These are phyloP conservation scores for Rhizomucor pusillus DNA, from an alignment of 371 early-diverging fungal species.

Conservation along the genomic window DNA sequence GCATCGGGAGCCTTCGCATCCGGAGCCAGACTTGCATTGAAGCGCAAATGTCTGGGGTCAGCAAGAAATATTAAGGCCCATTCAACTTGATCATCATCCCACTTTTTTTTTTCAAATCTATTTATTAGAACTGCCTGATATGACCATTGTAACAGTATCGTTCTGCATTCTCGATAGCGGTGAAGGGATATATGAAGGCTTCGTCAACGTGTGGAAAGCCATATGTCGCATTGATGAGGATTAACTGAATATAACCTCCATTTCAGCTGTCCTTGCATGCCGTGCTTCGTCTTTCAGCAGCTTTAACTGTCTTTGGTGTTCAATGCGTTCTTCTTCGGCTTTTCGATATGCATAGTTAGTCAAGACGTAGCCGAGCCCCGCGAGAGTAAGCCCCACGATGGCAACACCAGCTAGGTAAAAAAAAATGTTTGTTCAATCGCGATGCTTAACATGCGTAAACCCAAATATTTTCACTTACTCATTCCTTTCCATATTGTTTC, in stretches of 20 bases:
- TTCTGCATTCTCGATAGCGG: no score
- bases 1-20: no score
- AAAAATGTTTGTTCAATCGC: background rate
- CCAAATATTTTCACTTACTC: conserved; percentile 20
- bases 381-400: conserved; percentile 35
- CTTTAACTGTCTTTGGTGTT: conserved; percentile 33
- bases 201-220: no score
- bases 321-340: conserved; percentile 24
- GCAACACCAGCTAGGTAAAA: conserved; percentile 31
- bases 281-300: conserved; percentile 41
- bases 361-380: conserved; percentile 40
- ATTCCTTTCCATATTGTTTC: conserved; percentile 77
- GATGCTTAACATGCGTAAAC: background rate
- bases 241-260: conserved; percentile 42
- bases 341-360: conserved; percentile 30
- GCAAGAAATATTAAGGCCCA: no score
- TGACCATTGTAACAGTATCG: no score
- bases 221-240: no score
- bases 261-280: conserved; percentile 38
- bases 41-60: no score
- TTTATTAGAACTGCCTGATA: no score
- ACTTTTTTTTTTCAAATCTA: no score
- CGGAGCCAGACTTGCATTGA: no score
- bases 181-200: no score
- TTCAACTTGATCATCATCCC: no score